phyloP scores from a whole-genome alignment of 495 filamentous ascomycete genomes.

The Evernia prunastri region DNA sequence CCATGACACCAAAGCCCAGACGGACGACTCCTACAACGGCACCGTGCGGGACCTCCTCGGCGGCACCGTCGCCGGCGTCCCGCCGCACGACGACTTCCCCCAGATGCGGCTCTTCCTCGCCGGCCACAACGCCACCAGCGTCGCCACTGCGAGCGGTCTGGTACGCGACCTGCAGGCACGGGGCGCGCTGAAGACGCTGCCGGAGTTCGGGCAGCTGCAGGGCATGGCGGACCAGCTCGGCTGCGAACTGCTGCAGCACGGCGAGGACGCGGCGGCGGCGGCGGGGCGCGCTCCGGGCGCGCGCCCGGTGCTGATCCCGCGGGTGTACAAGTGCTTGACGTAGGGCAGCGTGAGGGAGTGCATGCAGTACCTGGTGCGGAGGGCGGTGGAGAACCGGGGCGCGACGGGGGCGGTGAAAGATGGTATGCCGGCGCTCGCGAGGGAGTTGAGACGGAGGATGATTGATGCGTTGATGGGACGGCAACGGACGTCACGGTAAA shows the following conservation, averaged over 20 bases:
- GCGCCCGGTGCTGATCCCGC: slow-evolving; percentile 25
- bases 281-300: neutral
- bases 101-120: neutral
- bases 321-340: slow-evolving; percentile 36
- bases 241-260: slow-evolving; percentile 30
- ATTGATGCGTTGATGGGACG: slow-evolving; percentile 14
- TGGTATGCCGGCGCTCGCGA: slow-evolving; percentile 13
- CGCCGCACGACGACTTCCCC: neutral
- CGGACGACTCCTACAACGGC: slow-evolving; percentile 37
- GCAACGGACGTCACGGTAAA: neutral
- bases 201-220: slow-evolving; percentile 32
- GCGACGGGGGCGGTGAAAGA: slow-evolving; percentile 22
- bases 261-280: slow-evolving; percentile 17
- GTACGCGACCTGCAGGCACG: neutral
- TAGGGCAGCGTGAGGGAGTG: slow-evolving; percentile 36
- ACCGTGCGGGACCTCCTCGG: slow-evolving; percentile 35
- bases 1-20: slow-evolving; percentile 39
- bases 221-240: slow-evolving; percentile 37
- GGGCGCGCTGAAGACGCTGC: slow-evolving; percentile 33
- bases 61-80: slow-evolving; percentile 13
- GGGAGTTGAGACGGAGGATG: slow-evolving; percentile 12
- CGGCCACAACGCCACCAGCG: neutral
- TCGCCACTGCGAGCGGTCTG: neutral
- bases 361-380: slow-evolving; percentile 35
- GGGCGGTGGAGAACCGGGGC: slow-evolving; percentile 36